Evolutionary conservation across 2,329 filamentous ascomycete genomes (phyloP), one percentile per base, ranked within the genome.

Genomic region (Myriosclerotinia duriaeana): DNA sequence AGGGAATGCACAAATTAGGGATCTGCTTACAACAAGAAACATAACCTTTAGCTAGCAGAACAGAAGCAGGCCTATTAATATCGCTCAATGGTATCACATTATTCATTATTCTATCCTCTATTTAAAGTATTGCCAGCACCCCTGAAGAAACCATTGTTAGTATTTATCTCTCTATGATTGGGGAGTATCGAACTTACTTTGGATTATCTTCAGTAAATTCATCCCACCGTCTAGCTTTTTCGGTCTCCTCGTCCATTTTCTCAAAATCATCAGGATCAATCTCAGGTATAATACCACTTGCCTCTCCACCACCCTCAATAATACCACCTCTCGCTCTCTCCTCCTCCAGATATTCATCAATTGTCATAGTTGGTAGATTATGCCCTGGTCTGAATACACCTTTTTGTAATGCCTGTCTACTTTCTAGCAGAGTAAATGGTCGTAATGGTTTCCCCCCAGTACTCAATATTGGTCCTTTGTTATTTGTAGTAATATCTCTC

Each of bases 331-430:
- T 83, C 71, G 86, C 85, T 75, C 85, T 85, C 80, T 98, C 95
- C 78, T 98, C 94, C 63, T 96, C 95, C 20, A 99, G 82, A 75
- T 98, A 99, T 80, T 99, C 95, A 73, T 99, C 95, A 69, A 99
- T 97, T 1, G 87, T 91, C 95, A 99, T 98, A 3, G 95, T 98
- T 0, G 95, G 95, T 67, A 99, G 80, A 78, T 92, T 97, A 77
- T 99, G 95, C 9, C 95, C 92, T 0, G 92, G 87, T 65, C 91
- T 85, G 78, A 99, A 99, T 0, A 99, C 94, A 3, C 90, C 90
- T 67, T 88, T 83, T 68, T 88, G 86, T 67, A 97, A 78, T 69
- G 92, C 88, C 69, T 92, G 87, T 48, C 95, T 85, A 71, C 84
- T 89, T 67, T 89, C 89, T 5, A 96, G 83, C 30, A 99, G 82